phyloP scores from a whole-genome alignment of 2,329 filamentous ascomycete genomes.

The Xylariaceae sp. region DNA sequence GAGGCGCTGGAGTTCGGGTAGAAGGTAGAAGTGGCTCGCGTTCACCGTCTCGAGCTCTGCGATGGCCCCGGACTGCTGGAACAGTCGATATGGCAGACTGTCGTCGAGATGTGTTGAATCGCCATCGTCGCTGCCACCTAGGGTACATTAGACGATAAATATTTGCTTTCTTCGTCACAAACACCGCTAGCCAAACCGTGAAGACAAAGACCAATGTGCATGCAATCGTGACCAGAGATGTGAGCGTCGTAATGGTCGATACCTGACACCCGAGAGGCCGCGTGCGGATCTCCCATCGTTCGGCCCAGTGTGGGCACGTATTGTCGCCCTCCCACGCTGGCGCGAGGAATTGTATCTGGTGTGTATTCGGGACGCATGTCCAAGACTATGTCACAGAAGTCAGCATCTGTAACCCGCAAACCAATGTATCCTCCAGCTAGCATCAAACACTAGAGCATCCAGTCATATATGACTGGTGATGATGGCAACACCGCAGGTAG shows the following conservation, averaged over 20 bases:
- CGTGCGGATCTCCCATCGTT: slow-evolving; percentile 37
- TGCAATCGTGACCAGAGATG: slow-evolving; percentile 31
- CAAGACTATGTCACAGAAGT: slow-evolving; percentile 38
- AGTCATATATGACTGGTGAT: not conserved
- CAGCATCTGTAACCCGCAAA: not conserved
- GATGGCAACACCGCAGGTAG: not conserved
- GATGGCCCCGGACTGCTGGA: not conserved
- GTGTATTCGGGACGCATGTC: slow-evolving; percentile 49
- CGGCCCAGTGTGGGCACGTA: slow-evolving; percentile 48
- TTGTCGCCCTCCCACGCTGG: slow-evolving; percentile 43
- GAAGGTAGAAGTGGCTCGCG: slow-evolving; percentile 16
- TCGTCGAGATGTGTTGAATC: slow-evolving; percentile 2
- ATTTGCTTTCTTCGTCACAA: slow-evolving; percentile 9
- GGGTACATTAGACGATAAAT: slow-evolving; percentile 15
- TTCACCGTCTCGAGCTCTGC: not conserved
- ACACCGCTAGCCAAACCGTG: slow-evolving; percentile 18
- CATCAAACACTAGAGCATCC: not conserved
- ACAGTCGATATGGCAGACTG: not conserved
- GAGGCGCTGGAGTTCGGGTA: not conserved
- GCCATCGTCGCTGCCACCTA: slow-evolving; percentile 32
- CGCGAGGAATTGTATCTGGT: slow-evolving; percentile 42
- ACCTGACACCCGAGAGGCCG: slow-evolving; percentile 35
- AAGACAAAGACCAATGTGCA: slow-evolving; percentile 27
- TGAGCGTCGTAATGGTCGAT: slow-evolving; percentile 36
- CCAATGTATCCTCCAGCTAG: not conserved